Evolutionary conservation across 305 asterid genomes (phyloP).

Genomic region (Salvia sclarea): DNA sequence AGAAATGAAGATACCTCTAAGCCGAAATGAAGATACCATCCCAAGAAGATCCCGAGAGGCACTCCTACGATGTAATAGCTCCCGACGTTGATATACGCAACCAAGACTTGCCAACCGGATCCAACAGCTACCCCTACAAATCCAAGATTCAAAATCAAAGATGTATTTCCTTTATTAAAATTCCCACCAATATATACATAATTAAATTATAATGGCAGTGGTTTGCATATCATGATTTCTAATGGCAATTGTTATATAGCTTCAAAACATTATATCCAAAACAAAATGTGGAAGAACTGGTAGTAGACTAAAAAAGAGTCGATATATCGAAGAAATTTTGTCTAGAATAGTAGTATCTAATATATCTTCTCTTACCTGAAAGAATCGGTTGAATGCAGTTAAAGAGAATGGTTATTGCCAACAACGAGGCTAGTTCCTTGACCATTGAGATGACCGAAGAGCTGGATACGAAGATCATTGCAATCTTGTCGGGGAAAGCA

Average conservation of each 20-base stretch:
- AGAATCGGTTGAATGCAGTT: constrained; percentile 62
- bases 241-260: not conserved
- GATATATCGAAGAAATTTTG: too few species aligned
- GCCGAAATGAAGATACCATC: constrained; percentile 46
- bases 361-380: constrained; percentile 43
- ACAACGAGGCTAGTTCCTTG: constrained; percentile 44
- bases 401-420: constrained; percentile 50
- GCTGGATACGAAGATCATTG: constrained; percentile 56
- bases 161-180: not conserved
- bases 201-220: not conserved
- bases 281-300: not conserved
- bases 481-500: constrained; percentile 48
- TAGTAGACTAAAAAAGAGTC: too few species aligned
- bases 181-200: not conserved
- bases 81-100: constrained; percentile 53
- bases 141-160: not conserved
- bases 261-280: not conserved
- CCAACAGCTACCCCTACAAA: constrained; percentile 64
- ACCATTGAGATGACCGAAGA: constrained; percentile 54
- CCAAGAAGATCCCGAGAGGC: constrained; percentile 53
- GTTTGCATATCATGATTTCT: not conserved
- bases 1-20: constrained; percentile 51
- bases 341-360: too few species aligned
- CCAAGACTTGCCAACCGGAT: constrained; percentile 61
- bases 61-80: constrained; percentile 57